Percentiles rank a stretch among this genome's conserved stretches.
These are phyloP conservation scores for Trypanosoma platydactyli DNA, from an alignment of 208 protist genomes.

Conservation along the genomic window DNA sequence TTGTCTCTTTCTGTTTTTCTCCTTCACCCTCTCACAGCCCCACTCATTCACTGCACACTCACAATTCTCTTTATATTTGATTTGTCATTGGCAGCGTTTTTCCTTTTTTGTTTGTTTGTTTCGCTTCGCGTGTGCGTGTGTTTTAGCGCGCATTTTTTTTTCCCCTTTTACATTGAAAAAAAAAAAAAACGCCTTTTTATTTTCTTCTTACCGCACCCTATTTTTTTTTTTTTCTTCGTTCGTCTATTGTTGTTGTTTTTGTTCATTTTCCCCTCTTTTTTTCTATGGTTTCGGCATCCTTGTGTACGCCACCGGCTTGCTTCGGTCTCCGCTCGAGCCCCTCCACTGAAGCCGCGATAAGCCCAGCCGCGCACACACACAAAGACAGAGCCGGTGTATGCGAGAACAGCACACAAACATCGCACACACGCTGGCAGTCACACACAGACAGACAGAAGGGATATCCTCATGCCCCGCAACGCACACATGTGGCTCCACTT, in stretches of 20 bases:
- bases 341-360: neutral
- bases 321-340: no score
- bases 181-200: constrained; percentile 1
- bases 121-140: neutral
- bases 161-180: no score
- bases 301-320: no score
- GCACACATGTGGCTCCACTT: no score
- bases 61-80: neutral
- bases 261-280: neutral
- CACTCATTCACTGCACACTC: no score
- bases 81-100: neutral
- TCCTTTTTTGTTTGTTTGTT: constrained; percentile 14
- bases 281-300: no score
- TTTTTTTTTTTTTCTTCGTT: neutral
- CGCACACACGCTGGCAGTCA: no score
- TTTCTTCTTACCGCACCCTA: neutral
- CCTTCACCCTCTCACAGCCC: neutral
- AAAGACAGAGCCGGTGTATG: neutral
- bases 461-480: no score
- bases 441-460: no score
- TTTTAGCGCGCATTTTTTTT: no score
- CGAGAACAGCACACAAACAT: no score
- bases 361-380: neutral
- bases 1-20: constrained; percentile 2
- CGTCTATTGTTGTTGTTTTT: no score